Evolutionary conservation across 768 basidiomycete genomes (phyloP), one percentile per base, ranked within the genome.

Genomic region (Termitomyces sp.): DNA sequence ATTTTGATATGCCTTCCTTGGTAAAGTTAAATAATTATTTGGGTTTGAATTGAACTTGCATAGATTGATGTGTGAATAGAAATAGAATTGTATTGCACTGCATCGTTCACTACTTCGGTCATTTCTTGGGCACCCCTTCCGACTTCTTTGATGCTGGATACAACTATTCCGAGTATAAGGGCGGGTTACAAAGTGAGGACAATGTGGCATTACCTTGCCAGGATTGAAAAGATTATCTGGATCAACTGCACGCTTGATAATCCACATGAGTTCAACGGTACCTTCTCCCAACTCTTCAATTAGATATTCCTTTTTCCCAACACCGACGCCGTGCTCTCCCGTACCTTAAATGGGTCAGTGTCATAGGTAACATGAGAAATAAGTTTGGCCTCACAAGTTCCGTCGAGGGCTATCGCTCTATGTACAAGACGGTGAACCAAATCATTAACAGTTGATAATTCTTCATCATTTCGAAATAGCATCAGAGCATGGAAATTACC

Each of bases 251-350:
- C 75, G 74, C 73, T 96, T 98, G 67, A 97, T 81, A n/a, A 81
- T 83, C 76, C 85, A 86, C 94, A 97, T 94, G 10, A 96, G 76
- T 51, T 85, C 83, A 11, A 97, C 87, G 0, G 94, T 96, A 4
- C 86, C 87, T 50, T 77, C 77, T 0, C 96, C 96, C 0, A 98
- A 82, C 71, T 98, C 96, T n/a, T 87, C 81, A 17, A 76, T 71
- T 2, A 98, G 82, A 72, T 92, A 96, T 68, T 89, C 84, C 66
- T 86, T 89, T 77, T 95, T 95, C 10, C 93, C 93, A 7, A 94
- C 73, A 1, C 94, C 93, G 14, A 95, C 88, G 0, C 93, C 93
- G 71, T 95, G 93, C 71, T 95, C 92, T 9, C 92, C 91, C 4
- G 89, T 91, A 66, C 88, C 88, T 91, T 63, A 10, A 57, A 57